phyloP scores from a whole-genome alignment of 306 rosid genomes.

The Arachis stenosperma region DNA sequence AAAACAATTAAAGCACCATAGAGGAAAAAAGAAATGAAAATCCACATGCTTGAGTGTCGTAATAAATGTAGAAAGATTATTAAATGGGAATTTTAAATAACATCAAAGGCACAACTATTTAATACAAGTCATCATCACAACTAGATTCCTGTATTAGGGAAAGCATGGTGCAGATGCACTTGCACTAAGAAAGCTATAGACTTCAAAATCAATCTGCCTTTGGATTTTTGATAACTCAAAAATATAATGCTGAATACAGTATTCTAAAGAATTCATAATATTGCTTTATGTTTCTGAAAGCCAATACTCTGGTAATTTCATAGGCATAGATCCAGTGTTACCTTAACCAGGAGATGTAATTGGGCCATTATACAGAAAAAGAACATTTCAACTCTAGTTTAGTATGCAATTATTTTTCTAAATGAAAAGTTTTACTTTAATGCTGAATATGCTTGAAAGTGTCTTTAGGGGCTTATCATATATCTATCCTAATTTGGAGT shows the following conservation, averaged over 20 bases:
- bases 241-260: neutral
- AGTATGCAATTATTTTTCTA: too few species aligned
- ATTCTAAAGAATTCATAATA: neutral
- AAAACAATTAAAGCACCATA: constrained; percentile 26
- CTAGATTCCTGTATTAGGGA: constrained; percentile 2
- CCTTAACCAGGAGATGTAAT: too few species aligned
- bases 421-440: too few species aligned
- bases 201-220: constrained; percentile 6
- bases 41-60: neutral
- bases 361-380: too few species aligned
- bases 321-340: neutral
- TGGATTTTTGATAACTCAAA: neutral
- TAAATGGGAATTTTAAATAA: constrained; percentile 18
- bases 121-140: neutral
- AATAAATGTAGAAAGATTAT: constrained; percentile 6
- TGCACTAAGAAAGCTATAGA: constrained; percentile 10
- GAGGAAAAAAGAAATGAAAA: neutral
- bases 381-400: too few species aligned
- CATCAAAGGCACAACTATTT: constrained; percentile 8
- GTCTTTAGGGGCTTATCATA: too few species aligned
- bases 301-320: neutral
- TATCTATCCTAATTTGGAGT: too few species aligned
- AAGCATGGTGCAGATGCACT: neutral
- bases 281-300: neutral
- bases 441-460: too few species aligned